Percentiles rank a stretch among this genome's conserved stretches.
phyloP scores from a whole-genome alignment of 2,329 filamentous ascomycete species.

The Botrytis byssoidea region DNA sequence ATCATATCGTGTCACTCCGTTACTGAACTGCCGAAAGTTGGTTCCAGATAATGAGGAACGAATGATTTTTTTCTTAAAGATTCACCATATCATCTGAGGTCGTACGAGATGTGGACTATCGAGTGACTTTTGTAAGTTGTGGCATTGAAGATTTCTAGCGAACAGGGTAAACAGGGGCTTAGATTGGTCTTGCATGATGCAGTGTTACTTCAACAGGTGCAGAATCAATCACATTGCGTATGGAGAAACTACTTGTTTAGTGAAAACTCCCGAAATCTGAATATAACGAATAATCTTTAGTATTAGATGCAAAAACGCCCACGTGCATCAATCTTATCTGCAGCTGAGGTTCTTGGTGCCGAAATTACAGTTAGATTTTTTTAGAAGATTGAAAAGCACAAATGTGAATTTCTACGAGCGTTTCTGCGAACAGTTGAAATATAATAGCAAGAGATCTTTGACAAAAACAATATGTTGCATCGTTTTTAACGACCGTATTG shows the following conservation, averaged over 20 bases:
- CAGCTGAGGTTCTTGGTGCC: not conserved
- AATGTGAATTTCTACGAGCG: too few species aligned
- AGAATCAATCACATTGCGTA: not conserved
- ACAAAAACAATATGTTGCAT: not conserved
- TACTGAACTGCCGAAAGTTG: slow-evolving; percentile 9
- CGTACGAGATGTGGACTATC: not conserved
- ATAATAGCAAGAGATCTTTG: not conserved
- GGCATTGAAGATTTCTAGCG: slow-evolving; percentile 3
- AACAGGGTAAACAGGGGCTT: not conserved
- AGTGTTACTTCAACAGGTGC: slow-evolving; percentile 2
- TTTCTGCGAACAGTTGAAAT: not conserved
- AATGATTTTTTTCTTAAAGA: not conserved
- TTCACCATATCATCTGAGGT: not conserved
- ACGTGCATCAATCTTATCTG: not conserved
- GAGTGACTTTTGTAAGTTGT: not conserved
- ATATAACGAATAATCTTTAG: not conserved
- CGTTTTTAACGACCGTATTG: not conserved
- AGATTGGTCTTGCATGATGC: not conserved
- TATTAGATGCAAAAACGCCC: not conserved
- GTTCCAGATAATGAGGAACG: not conserved
- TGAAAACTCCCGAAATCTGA: not conserved
- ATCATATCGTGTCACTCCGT: not conserved
- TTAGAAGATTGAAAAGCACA: not conserved
- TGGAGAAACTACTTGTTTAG: not conserved
- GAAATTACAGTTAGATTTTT: not conserved